Evolutionary conservation across 306 rosid species (phyloP).

Genomic region (Albizia julibrissin): DNA sequence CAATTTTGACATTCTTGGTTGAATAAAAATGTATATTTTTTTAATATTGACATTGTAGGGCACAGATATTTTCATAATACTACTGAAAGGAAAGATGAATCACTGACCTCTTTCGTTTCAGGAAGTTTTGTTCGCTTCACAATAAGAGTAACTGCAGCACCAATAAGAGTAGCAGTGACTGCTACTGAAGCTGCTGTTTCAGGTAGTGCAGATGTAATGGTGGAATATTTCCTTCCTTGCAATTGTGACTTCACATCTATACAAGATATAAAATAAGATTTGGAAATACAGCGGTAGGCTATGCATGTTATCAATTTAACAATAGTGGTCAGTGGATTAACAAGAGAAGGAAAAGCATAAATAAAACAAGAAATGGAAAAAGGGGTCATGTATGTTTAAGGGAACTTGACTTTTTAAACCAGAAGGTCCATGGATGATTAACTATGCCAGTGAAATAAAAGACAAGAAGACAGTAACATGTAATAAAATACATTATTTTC

Average conservation of each 20-base stretch:
- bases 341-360: background rate
- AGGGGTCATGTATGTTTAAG: no score
- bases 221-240: conserved; percentile 56
- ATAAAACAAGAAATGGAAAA: background rate
- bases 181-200: conserved; percentile 91
- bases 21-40: background rate
- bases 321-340: background rate
- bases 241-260: conserved; percentile 51
- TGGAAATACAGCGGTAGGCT: conserved; percentile 22
- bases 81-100: background rate
- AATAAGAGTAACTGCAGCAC: conserved; percentile 82
- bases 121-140: conserved; percentile 64
- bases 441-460: background rate
- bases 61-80: background rate
- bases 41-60: background rate
- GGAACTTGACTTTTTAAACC: background rate
- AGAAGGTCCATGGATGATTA: conserved; percentile 3
- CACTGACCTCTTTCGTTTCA: conserved; percentile 56
- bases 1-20: background rate
- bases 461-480: background rate
- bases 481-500: background rate
- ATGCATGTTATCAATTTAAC: conserved; percentile 3
- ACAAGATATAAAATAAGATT: conserved; percentile 25
- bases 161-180: conserved; percentile 74
- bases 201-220: conserved; percentile 57